These are phyloP conservation scores for Daldinia decipiens DNA, from an alignment of 495 filamentous ascomycete genomes.

Conservation along the genomic window DNA sequence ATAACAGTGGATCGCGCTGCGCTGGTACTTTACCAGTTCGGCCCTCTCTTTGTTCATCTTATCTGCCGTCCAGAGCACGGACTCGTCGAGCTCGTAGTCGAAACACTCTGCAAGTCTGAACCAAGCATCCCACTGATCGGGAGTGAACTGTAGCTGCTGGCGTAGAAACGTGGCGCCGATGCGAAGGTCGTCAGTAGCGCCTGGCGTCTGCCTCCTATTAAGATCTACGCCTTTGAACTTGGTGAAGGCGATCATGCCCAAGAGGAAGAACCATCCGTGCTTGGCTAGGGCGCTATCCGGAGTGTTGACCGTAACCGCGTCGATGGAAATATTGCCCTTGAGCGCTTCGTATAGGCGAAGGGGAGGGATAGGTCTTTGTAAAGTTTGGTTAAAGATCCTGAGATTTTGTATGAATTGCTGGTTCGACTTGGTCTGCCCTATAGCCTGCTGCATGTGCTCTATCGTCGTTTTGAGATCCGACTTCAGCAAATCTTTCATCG, in stretches of 20 bases:
- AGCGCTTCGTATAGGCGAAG: constrained; percentile 80
- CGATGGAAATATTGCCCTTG: constrained; percentile 74
- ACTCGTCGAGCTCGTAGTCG: constrained; percentile 90
- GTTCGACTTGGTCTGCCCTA: constrained; percentile 68
- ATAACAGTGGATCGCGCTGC: constrained; percentile 91
- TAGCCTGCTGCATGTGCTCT: constrained; percentile 82
- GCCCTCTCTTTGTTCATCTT: constrained; percentile 87
- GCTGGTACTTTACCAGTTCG: constrained; percentile 79
- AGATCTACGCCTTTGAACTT: constrained; percentile 78
- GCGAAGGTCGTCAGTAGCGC: constrained; percentile 85
- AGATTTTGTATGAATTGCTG: constrained; percentile 78
- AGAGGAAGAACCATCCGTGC: constrained; percentile 91
- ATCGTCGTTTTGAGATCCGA: constrained; percentile 87
- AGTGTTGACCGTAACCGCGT: constrained; percentile 61
- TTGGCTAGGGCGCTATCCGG: constrained; percentile 70
- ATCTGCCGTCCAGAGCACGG: constrained; percentile 93
- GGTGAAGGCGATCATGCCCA: constrained; percentile 86
- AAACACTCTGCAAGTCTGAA: constrained; percentile 92
- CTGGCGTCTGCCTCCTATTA: constrained; percentile 79
- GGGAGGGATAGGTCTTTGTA: constrained; percentile 84
- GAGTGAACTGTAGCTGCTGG: constrained; percentile 85
- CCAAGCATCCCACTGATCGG: constrained; percentile 94
- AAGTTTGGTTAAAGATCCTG: constrained; percentile 76
- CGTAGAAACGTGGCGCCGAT: constrained; percentile 83
- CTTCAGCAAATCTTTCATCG: constrained; percentile 90